Evolutionary conservation across 2,329 filamentous ascomycete genomes (phyloP).

Genomic region (Paradendryphiella salina): DNA sequence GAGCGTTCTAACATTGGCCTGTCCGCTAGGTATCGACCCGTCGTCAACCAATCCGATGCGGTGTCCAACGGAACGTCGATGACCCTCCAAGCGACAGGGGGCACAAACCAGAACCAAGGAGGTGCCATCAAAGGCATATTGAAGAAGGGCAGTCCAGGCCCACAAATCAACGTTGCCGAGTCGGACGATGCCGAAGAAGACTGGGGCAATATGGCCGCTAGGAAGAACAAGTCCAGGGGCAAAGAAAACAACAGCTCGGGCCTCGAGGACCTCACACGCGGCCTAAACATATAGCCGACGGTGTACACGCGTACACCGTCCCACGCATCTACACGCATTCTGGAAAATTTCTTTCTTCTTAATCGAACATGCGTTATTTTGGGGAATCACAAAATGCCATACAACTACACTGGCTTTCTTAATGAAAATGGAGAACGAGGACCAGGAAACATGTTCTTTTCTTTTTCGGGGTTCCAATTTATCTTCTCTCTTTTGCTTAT

Average conservation of each 20-base stretch:
- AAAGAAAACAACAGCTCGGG: slow-evolving; percentile 23
- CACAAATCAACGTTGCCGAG: slow-evolving; percentile 22
- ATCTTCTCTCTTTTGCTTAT: background rate
- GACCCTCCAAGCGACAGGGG: slow-evolving; percentile 40
- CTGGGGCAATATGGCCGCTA: slow-evolving; percentile 38
- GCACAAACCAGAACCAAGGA: slow-evolving; percentile 21
- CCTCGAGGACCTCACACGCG: slow-evolving; percentile 34
- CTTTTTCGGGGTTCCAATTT: background rate
- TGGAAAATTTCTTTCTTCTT: background rate
- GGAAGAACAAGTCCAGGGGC: slow-evolving; percentile 34
- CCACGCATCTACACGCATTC: slow-evolving; percentile 4
- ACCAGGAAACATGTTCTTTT: background rate
- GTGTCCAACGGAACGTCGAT: slow-evolving; percentile 37
- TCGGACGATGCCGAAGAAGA: slow-evolving; percentile 42
- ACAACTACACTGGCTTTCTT: slow-evolving; percentile 10
- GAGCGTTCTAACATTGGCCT: slow-evolving; percentile 93
- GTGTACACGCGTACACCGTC: slow-evolving; percentile 8
- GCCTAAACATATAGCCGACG: slow-evolving; percentile 27
- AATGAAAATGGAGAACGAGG: slow-evolving; percentile 8
- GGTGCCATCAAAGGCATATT: slow-evolving; percentile 40
- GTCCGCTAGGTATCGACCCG: slow-evolving; percentile 86
- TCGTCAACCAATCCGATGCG: slow-evolving; percentile 58
- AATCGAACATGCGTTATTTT: slow-evolving; percentile 11
- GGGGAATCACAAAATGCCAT: background rate
- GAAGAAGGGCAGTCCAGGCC: slow-evolving; percentile 28